These are phyloP conservation scores for Aleurites moluccanus DNA, from an alignment of 441 rosid species.

Conservation along the genomic window DNA sequence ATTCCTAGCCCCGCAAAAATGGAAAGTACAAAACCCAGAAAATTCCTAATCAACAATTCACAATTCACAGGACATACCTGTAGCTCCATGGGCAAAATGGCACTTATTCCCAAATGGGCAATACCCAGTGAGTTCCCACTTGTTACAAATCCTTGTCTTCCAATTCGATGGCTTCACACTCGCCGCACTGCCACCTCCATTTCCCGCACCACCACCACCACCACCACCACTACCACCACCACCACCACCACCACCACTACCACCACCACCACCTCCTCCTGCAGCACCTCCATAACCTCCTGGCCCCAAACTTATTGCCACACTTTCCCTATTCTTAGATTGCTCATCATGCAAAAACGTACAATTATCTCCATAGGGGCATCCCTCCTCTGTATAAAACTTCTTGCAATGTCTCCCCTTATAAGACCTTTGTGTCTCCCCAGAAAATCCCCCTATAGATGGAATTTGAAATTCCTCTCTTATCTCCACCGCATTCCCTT, in stretches of 20 bases:
- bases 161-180: conserved; percentile 74
- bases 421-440: conserved; percentile 68
- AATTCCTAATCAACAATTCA: not conserved
- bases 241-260: conserved; percentile 54
- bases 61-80: conserved; percentile 43
- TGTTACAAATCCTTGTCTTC: conserved; percentile 89
- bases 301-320: conserved; percentile 88
- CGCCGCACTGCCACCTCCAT: conserved; percentile 24
- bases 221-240: conserved; percentile 40
- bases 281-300: conserved; percentile 69
- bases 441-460: conserved; percentile 45
- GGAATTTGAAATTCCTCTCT: conserved; percentile 93
- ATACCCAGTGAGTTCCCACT: conserved; percentile 82
- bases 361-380: conserved; percentile 91
- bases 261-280: conserved; percentile 26
- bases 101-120: conserved; percentile 86
- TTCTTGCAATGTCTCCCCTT: conserved; percentile 97
- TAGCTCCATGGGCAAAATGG: conserved; percentile 88
- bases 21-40: not conserved
- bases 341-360: conserved; percentile 87
- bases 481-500: conserved; percentile 31
- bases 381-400: conserved; percentile 91
- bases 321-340: conserved; percentile 87
- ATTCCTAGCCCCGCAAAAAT: not conserved
- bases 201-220: too few relatives aligned